phyloP scores from a whole-genome alignment of 768 basidiomycete species.

The Psilocybe cyanescens region DNA sequence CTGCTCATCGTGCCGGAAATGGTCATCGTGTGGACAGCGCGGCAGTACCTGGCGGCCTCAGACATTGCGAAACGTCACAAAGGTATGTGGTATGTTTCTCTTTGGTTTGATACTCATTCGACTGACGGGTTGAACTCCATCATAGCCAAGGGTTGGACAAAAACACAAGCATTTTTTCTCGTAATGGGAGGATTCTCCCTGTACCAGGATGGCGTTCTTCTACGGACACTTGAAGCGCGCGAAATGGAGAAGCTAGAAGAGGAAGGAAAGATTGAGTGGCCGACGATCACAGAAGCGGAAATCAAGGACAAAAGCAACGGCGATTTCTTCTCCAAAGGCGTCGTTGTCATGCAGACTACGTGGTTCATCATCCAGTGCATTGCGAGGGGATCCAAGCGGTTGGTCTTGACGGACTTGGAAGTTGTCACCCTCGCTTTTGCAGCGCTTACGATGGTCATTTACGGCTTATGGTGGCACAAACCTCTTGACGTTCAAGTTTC shows the following conservation, averaged over 20 bases:
- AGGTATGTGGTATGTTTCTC: not conserved
- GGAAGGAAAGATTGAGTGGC: constrained; percentile 19
- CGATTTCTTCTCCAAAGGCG: constrained; percentile 34
- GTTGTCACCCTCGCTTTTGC: constrained; percentile 38
- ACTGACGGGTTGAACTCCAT: not conserved
- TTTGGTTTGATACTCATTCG: not conserved
- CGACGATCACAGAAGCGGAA: constrained; percentile 21
- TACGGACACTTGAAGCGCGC: not conserved
- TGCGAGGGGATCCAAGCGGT: constrained; percentile 21
- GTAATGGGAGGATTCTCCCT: constrained; percentile 25
- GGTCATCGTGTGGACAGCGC: constrained; percentile 18
- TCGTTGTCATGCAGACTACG: constrained; percentile 34
- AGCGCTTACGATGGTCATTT: constrained; percentile 31
- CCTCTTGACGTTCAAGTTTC: constrained; percentile 33
- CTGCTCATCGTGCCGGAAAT: constrained; percentile 19
- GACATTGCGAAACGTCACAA: constrained; percentile 6
- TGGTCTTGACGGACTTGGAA: constrained; percentile 39
- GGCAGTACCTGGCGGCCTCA: constrained; percentile 11
- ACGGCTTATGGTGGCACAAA: constrained; percentile 42
- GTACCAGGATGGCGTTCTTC: constrained; percentile 22
- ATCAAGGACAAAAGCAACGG: constrained; percentile 35
- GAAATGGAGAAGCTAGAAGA: constrained; percentile 17
- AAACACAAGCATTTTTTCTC: constrained; percentile 20
- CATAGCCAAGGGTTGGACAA: constrained; percentile 16
- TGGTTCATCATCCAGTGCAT: constrained; percentile 40